Evolutionary conservation across 164 flowering plant genomes (phyloP).

Genomic region (Magnolia officinalis): DNA sequence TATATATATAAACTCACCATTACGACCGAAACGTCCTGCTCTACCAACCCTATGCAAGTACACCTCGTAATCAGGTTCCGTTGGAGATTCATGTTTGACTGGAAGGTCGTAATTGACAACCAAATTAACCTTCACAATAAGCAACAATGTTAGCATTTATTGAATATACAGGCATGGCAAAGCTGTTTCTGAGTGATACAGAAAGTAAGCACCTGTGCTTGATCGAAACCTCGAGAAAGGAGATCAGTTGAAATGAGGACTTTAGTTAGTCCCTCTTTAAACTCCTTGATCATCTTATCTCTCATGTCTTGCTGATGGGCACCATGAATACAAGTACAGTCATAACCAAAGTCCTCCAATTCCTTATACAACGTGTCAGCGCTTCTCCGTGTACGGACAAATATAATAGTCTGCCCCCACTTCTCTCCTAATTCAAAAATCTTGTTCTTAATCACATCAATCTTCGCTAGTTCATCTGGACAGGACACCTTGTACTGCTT

Average conservation of each 20-base stretch:
- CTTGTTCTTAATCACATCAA: constrained; percentile 57
- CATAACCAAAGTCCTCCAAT: constrained; percentile 56
- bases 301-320: constrained; percentile 56
- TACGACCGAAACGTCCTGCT: constrained; percentile 98
- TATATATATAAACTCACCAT: constrained; percentile 37
- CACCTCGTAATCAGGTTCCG: constrained; percentile 83
- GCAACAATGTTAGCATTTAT: constrained; percentile 7
- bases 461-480: constrained; percentile 70
- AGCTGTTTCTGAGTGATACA: background rate
- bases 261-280: constrained; percentile 78
- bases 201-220: constrained; percentile 55
- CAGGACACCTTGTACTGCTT: constrained; percentile 90
- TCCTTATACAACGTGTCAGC: constrained; percentile 55
- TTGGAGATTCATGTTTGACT: constrained; percentile 28
- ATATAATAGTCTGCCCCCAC: constrained; percentile 87
- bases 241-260: constrained; percentile 93
- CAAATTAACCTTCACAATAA: constrained; percentile 62
- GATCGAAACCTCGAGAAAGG: constrained; percentile 96
- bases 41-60: constrained; percentile 91
- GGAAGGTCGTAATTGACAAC: constrained; percentile 76
- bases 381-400: constrained; percentile 59
- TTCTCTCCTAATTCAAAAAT: constrained; percentile 73
- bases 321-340: constrained; percentile 84
- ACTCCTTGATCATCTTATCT: constrained; percentile 86
- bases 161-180: constrained; percentile 5